phyloP scores from a whole-genome alignment of 2,329 filamentous ascomycete species.

The Talaromyces rugulosus region DNA sequence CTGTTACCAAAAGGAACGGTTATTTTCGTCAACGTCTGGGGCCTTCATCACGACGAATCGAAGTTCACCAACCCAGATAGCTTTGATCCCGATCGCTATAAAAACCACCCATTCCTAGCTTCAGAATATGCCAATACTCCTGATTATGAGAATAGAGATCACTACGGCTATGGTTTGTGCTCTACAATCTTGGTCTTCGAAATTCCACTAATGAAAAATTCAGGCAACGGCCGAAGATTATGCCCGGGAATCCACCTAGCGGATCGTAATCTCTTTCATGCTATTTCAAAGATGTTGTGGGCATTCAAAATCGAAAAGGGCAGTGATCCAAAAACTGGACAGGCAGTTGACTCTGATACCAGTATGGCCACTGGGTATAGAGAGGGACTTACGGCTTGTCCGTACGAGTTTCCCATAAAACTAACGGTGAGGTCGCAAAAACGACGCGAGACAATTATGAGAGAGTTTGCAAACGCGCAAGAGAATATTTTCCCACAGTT shows the following conservation, averaged over 20 bases:
- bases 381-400: slow-evolving; percentile 31
- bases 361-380: slow-evolving; percentile 21
- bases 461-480: slow-evolving; percentile 25
- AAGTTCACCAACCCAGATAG: slow-evolving; percentile 28
- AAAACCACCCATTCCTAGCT: slow-evolving; percentile 11
- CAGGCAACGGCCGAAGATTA: slow-evolving; percentile 20
- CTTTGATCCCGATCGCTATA: slow-evolving; percentile 31
- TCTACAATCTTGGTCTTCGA: too few relatives aligned
- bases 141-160: slow-evolving; percentile 31
- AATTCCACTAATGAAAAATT: too few relatives aligned
- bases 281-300: slow-evolving; percentile 51
- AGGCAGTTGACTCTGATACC: slow-evolving; percentile 21
- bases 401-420: slow-evolving; percentile 29
- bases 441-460: slow-evolving; percentile 28
- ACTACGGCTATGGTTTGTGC: slow-evolving; percentile 14
- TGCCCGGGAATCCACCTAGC: slow-evolving; percentile 47
- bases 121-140: slow-evolving; percentile 25
- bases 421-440: slow-evolving; percentile 25
- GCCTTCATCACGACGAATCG: slow-evolving; percentile 45
- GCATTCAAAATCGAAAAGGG: slow-evolving; percentile 45
- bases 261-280: slow-evolving; percentile 46
- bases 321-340: slow-evolving; percentile 49
- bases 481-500: slow-evolving; percentile 22
- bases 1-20: slow-evolving; percentile 45
- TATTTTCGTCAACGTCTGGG: slow-evolving; percentile 42